Conservation (phyloP, 2,329 filamentous ascomycete species). For the Beauveria sp. region DNA sequence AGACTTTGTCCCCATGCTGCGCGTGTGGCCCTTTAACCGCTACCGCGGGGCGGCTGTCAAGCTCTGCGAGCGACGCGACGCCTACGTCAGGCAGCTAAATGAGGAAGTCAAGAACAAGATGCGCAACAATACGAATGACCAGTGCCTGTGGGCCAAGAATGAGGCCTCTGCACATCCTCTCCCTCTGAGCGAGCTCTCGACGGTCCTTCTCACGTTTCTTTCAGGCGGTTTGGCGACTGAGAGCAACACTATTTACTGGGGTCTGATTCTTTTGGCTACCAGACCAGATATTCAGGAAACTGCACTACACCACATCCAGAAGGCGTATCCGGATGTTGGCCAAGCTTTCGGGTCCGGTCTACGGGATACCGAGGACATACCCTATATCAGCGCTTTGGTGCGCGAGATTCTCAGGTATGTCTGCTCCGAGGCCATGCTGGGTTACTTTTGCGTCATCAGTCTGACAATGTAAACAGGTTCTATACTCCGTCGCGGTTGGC, state of each 20-base stretch:
- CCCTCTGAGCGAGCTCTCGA: not conserved
- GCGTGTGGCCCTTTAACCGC: not conserved
- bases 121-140: not conserved
- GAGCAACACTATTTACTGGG: slow-evolving; percentile 4
- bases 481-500: slow-evolving; percentile 1
- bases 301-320: not conserved
- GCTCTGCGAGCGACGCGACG: slow-evolving; percentile 5
- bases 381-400: slow-evolving; percentile 3
- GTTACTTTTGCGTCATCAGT: not conserved
- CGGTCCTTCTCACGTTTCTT: not conserved
- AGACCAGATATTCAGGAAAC: not conserved
- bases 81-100: not conserved
- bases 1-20: slow-evolving; percentile 3
- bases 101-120: slow-evolving; percentile 1
- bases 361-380: not conserved
- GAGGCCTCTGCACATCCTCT: not conserved
- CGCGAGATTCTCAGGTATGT: not conserved
- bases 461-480: not conserved
- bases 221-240: slow-evolving; percentile 1
- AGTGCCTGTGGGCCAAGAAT: not conserved
- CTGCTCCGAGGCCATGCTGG: not conserved
- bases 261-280: not conserved
- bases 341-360: not conserved
- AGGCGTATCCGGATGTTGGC: not conserved
- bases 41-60: not conserved